These are phyloP conservation scores for Testicularia cyperi DNA, from an alignment of 1,284 basidiomycete genomes.

Conservation along the genomic window DNA sequence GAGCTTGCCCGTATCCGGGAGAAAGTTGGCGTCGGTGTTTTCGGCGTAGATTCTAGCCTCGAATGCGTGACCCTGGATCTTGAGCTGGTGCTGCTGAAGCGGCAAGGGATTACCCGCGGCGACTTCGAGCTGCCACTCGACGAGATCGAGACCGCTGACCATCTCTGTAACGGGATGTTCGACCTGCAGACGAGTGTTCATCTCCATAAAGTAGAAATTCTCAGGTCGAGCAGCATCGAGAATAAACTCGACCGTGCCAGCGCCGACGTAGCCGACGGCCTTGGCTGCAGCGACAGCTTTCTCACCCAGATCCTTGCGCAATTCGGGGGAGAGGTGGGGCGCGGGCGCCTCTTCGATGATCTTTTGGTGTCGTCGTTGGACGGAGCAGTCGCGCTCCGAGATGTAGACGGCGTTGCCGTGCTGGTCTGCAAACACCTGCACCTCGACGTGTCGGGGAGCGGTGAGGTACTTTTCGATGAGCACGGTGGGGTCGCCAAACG, in stretches of 20 bases:
- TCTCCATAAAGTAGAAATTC: conserved; percentile 54
- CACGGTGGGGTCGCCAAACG: conserved; percentile 65
- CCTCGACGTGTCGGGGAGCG: conserved; percentile 66
- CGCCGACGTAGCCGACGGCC: conserved; percentile 84
- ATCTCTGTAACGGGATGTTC: conserved; percentile 90
- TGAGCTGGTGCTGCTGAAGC: conserved; percentile 73
- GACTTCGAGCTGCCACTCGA: conserved; percentile 84
- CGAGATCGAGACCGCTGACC: conserved; percentile 87
- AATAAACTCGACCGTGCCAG: conserved; percentile 78
- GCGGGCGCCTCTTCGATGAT: conserved; percentile 95
- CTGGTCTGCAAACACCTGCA: conserved; percentile 66
- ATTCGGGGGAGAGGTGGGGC: conserved; percentile 74
- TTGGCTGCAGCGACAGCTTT: conserved; percentile 88
- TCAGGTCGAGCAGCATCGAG: conserved; percentile 21
- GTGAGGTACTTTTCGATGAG: conserved; percentile 56
- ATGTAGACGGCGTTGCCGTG: conserved; percentile 78
- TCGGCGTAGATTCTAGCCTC: conserved; percentile 97
- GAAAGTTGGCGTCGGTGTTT: conserved; percentile 68
- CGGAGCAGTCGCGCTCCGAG: conserved; percentile 91
- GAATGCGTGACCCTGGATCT: conserved; percentile 85
- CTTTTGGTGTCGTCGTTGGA: conserved; percentile 91
- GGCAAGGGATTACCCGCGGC: conserved; percentile 85
- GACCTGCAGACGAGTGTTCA: conserved; percentile 81
- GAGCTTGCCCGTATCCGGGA: conserved; percentile 83
- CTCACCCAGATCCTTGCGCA: conserved; percentile 76